Evolutionary conservation across 2,329 filamentous ascomycete genomes (phyloP).

Genomic region (Monilinia vaccinii-corymbosi): DNA sequence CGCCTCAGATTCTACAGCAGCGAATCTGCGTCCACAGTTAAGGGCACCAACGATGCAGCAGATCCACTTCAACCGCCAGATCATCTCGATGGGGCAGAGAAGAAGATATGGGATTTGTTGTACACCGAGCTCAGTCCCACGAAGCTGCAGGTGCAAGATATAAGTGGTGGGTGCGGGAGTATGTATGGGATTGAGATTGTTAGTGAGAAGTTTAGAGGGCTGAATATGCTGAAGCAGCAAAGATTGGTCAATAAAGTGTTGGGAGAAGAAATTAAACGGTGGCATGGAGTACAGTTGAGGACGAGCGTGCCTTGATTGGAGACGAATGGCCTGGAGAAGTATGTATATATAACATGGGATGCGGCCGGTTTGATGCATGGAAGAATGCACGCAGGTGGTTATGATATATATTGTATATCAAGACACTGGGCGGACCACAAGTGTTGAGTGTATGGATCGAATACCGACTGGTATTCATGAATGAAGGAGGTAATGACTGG

Average conservation of each 20-base stretch:
- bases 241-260: slow-evolving; percentile 68
- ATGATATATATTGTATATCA: no score
- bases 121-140: slow-evolving; percentile 25
- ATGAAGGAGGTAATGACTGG: not conserved
- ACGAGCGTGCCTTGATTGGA: slow-evolving; percentile 43
- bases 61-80: not conserved
- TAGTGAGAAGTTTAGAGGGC: slow-evolving; percentile 60
- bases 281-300: slow-evolving; percentile 76
- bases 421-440: not conserved
- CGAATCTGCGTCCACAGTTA: not conserved
- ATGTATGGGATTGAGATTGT: slow-evolving; percentile 81
- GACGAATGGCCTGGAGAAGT: not conserved
- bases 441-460: not conserved
- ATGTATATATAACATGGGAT: not conserved
- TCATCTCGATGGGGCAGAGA: slow-evolving; percentile 6
- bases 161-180: slow-evolving; percentile 74
- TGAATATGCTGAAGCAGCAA: slow-evolving; percentile 71
- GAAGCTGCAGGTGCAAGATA: slow-evolving; percentile 51
- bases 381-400: not conserved
- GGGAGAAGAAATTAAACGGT: slow-evolving; percentile 65
- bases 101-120: slow-evolving; percentile 20
- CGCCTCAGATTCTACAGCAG: not conserved
- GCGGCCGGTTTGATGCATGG: not conserved
- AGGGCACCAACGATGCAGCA: not conserved
- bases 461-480: not conserved